These are phyloP conservation scores for Hyaloscypha variabilis DNA, from an alignment of 495 filamentous ascomycete genomes.

Conservation along the genomic window DNA sequence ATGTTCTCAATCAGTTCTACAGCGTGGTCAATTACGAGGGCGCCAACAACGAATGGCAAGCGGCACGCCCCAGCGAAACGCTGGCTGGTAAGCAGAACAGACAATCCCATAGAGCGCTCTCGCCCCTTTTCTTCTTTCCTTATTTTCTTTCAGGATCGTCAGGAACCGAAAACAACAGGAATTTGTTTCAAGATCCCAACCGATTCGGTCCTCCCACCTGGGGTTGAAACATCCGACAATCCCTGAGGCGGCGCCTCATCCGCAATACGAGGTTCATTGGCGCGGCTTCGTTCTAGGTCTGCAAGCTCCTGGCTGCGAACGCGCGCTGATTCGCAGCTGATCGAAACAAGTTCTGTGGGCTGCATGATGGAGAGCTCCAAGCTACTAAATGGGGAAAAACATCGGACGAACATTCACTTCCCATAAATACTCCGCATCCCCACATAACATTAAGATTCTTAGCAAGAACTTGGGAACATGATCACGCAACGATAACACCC, in stretches of 20 bases:
- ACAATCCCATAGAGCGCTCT: no score
- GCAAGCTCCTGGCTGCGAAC: not conserved
- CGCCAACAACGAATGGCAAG: no score
- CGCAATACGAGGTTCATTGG: not conserved
- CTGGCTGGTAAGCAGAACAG: no score
- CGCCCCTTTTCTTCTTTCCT: not conserved
- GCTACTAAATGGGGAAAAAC: not conserved
- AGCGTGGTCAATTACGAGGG: not conserved
- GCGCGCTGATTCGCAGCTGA: constrained; percentile 1
- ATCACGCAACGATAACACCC: constrained; percentile 5
- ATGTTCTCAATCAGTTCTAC: not conserved
- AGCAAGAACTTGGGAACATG: not conserved
- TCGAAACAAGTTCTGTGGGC: constrained; percentile 3
- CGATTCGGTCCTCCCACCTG: not conserved
- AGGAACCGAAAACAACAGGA: not conserved
- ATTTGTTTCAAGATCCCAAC: not conserved
- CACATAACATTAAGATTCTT: not conserved
- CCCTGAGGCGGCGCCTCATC: not conserved
- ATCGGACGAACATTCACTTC: constrained; percentile 7
- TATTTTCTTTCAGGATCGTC: not conserved
- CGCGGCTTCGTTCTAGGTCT: not conserved
- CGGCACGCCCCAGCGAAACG: no score
- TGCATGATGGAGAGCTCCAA: constrained; percentile 13
- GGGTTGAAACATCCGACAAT: constrained; percentile 1
- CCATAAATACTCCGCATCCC: constrained; percentile 10